Base-by-base conservation (phyloP, 805 yeast genomes). In the Metschnikowia cubensis region DNA sequence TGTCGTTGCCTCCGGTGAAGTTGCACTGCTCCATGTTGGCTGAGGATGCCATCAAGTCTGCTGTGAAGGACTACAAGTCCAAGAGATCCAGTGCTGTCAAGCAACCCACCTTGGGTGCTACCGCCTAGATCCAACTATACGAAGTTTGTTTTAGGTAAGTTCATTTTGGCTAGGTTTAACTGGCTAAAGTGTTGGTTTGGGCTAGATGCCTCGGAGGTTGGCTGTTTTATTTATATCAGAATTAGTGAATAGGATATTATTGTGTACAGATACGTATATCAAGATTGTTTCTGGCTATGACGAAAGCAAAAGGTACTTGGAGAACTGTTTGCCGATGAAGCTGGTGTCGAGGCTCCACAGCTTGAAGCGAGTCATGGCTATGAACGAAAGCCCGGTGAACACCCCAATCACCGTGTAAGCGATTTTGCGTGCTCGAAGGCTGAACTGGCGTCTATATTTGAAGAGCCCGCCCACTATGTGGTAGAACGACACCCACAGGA, bases 1-100 rank as follows among this genome's bases (percentile, higher is more conserved):
- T 94, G 62, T 83, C 92, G 51, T 79, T 94, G 61, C 99, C 99
- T 18, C 99, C 99, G 1, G 98, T 94, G 49, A 94, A 94, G 69
- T 79, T 94, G 61, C 99, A 94, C 68, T 94, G 99, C 70, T 89
- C 97, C 15, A 94, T 94, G 99, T 79, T 94, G 63, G 99, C 99
- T 15, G 99, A 94, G 71, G 99, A 94, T 64, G 99, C 99, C 46
- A 94, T 94, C 70, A 92, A 94, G 78, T 84, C 91, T 47, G 99
- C 99, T 13, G 90, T 94, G 60, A 90, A 89, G 74, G 98, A 94
- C 70, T 94, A 92, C 79, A 84, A 82, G 71, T 70, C 89, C 46
- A 94, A 94, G 84, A 83, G 96, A 70, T 55, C 66, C 58, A 51
- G 56, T 52, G 59, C 61, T 14, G 42, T 45, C 15, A 63, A 66